Evolutionary conservation across 768 basidiomycete species (phyloP).

Genomic region (Tephrocybe sp.): DNA sequence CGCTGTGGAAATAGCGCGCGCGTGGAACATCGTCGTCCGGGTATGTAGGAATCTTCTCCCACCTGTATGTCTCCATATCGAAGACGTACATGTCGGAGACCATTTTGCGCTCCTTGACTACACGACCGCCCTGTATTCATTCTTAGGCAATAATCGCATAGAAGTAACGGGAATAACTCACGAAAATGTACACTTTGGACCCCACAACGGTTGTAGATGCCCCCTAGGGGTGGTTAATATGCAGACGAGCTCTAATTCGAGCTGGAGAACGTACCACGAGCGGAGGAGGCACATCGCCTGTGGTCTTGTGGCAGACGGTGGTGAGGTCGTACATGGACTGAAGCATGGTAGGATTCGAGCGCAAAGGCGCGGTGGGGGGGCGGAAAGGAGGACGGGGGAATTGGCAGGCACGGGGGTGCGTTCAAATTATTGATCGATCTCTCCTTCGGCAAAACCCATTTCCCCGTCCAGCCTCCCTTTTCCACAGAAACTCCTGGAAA

Average conservation of each 20-base stretch:
- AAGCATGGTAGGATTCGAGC: constrained; percentile 33
- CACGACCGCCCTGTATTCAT: constrained; percentile 74
- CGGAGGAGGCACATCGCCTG: constrained; percentile 85
- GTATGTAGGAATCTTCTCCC: constrained; percentile 67
- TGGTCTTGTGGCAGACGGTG: constrained; percentile 79
- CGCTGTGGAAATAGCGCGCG: constrained; percentile 93
- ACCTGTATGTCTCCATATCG: constrained; percentile 77
- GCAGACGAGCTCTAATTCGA: not conserved
- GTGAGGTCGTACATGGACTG: constrained; percentile 91
- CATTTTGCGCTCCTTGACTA: constrained; percentile 86
- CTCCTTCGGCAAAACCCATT: constrained; percentile 22
- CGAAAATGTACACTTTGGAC: constrained; percentile 88
- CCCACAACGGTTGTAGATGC: constrained; percentile 90
- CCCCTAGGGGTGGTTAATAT: constrained; percentile 47
- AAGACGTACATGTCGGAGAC: constrained; percentile 90
- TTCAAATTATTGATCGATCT: constrained; percentile 14
- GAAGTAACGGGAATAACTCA: constrained; percentile 35
- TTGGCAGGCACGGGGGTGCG: not conserved
- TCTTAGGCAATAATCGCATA: not conserved
- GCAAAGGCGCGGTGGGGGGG: constrained; percentile 17
- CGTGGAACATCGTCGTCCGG: constrained; percentile 73
- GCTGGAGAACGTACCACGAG: constrained; percentile 68
- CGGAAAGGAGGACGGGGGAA: constrained; percentile 6
- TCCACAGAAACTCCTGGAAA: constrained; percentile 2
- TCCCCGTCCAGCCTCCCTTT: not conserved